Base-by-base conservation (phyloP, 352 stramenopile species). In the Pythium dissotocum region DNA sequence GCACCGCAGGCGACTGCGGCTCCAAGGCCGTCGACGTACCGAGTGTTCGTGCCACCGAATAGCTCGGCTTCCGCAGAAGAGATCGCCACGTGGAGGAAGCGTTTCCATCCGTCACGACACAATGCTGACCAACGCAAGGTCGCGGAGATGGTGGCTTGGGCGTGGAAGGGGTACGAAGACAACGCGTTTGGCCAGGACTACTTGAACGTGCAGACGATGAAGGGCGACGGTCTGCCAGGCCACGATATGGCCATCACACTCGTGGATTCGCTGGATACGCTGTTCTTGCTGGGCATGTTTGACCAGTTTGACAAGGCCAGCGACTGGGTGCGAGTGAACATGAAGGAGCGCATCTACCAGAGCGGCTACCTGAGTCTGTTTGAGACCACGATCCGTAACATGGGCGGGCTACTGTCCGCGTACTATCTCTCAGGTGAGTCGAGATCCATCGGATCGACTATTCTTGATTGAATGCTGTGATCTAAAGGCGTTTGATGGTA, bases 201-300 rank as follows among this genome's bases (percentile, higher is more conserved):
- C 36, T 64, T 94, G 14, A 87, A 94, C 54, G 81, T 92, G 28
- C 73, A 77, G 51, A 77, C 69, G 12, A 87, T 90, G 72, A 79
- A 70, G 18, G 79, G 82, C 32, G 84, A 75, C 3, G 82, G 85
- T 0, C 59, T 90, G 53, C 77, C 77, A 1, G 71, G 72, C 35
- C 83, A 90, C 68, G 85, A 94, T 67, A 88, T 92, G 79, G 85
- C 85, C 9, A 79, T 92, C 59, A 92, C 85, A 30, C 76, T 94
- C 26, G 83, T 93, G 18, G 84, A 94, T 56, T 87, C 86, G 48
- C 74, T 94, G 32, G 86, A 94, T 59, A 93, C 86, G 56, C 72
- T 94, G 2, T 93, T 86, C 52, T 33, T 94, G 28, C 64, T 90
- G 42, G 86, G 86, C 21, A 83, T 94, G 75, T 89, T 91, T 58